Evolutionary conservation across 371 early-diverging fungal genomes (phyloP), one percentile per base, ranked within the genome.

Genomic region (Quaeritorhiza haematococci): DNA sequence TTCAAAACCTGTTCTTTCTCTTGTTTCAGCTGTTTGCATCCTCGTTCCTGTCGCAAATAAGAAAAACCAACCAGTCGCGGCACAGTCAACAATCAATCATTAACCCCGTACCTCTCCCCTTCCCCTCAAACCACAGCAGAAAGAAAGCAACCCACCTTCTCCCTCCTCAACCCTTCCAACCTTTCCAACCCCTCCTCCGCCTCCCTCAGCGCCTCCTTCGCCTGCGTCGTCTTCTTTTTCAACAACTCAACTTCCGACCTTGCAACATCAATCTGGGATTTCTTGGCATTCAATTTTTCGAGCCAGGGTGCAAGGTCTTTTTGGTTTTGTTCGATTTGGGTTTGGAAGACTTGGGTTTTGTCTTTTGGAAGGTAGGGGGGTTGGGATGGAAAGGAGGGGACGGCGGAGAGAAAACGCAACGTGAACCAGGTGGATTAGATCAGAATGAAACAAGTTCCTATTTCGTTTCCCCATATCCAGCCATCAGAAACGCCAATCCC

Each of bases 261-360:
- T 3, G 85, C 84, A 51, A 94, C 81, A 50, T 93, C 88, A 41
- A 91, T 79, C 26, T 70, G 68, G 38, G 84, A 79, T 70, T 89
- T 84, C 56, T 83, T 83, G 28, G 66, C 76, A 54, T 79, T 81
- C 57, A 92, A 84, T 68, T 86, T 86, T 57, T 86, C 89, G 24
- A 76, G 76, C 90, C 90, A 90, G 13, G 93, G 93, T 15, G 84
- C 88, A n/a, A 91, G 73, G 52, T 87, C 80, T 34, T 78, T 80
- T 63, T 93, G 85, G 55, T 88, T 84, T 23, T 75, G 77, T 61
- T 89, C 88, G 23, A 92, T 87, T 53, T 89, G 73, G 33, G 75
- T 73, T 26, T 84, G 67, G 64, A 81, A 86, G 8, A 64, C 75
- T 26, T 88, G 87, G 0, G 93, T 92, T 64, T 91, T 91, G 27